phyloP scores from a whole-genome alignment of 1,284 basidiomycete genomes.

The Apiotrichum montevideense region DNA sequence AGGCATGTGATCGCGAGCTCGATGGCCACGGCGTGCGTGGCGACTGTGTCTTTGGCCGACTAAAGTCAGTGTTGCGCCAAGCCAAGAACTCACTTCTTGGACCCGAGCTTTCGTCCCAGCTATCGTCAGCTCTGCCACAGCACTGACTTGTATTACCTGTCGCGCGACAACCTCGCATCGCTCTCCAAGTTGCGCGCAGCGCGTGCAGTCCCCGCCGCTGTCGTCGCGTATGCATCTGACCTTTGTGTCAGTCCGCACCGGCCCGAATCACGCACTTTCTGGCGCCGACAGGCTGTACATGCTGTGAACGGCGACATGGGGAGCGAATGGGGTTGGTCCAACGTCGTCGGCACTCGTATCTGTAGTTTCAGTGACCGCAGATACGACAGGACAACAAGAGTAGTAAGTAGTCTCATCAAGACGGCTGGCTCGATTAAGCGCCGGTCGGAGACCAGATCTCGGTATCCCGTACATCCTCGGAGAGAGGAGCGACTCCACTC shows the following conservation, averaged over 20 bases:
- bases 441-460: too few species aligned
- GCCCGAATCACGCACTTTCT: constrained; percentile 8
- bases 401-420: too few species aligned
- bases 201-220: constrained; percentile 1
- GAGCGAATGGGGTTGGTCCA: too few species aligned
- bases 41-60: neutral
- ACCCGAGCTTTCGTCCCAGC: constrained; percentile 19
- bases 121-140: neutral
- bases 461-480: too few species aligned
- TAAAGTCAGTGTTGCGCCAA: neutral
- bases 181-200: constrained; percentile 8
- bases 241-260: neutral
- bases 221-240: constrained; percentile 12
- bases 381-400: too few species aligned
- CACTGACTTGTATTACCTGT: neutral
- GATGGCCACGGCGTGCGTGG: too few species aligned
- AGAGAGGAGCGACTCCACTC: too few species aligned
- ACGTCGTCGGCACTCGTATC: neutral
- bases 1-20: too few species aligned
- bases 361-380: too few species aligned
- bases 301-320: constrained; percentile 3
- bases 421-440: too few species aligned
- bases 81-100: constrained; percentile 13
- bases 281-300: constrained; percentile 13
- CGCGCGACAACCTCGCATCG: constrained; percentile 13